phyloP scores from a whole-genome alignment of 208 protist species.

The Zelonia costaricensis region DNA sequence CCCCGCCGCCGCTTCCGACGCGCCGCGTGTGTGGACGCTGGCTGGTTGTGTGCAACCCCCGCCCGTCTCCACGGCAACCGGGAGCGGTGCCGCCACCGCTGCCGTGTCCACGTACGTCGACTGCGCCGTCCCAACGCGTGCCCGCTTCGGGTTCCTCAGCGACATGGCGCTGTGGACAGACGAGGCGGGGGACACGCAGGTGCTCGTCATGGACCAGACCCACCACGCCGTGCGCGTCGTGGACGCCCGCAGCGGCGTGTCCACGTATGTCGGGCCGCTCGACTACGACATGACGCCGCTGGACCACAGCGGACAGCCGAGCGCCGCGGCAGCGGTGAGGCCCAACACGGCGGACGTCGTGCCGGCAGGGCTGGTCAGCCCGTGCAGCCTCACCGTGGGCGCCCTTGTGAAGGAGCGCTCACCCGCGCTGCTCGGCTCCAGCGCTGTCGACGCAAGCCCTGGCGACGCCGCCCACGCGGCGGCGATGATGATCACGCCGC shows the following conservation, averaged over 20 bases:
- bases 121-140: constrained; percentile 19
- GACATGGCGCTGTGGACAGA: constrained; percentile 48
- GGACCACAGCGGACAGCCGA: too few relatives aligned
- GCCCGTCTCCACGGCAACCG: too few relatives aligned
- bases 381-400: constrained; percentile 20
- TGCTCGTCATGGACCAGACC: constrained; percentile 52
- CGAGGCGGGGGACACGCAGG: constrained; percentile 35
- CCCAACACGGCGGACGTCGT: constrained; percentile 7
- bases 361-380: constrained; percentile 22
- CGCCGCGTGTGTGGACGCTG: constrained; percentile 62
- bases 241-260: constrained; percentile 41
- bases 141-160: constrained; percentile 42
- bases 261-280: constrained; percentile 46
- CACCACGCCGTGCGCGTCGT: constrained; percentile 51
- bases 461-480: neutral
- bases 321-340: neutral
- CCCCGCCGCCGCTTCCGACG: neutral
- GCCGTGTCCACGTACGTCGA: constrained; percentile 48
- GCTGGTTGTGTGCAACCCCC: constrained; percentile 24
- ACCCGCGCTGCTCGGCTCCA: constrained; percentile 17
- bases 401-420: constrained; percentile 38
- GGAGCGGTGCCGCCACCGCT: too few relatives aligned
- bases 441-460: neutral
- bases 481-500: constrained; percentile 24
- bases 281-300: constrained; percentile 33